Conservation (phyloP, 192 early-diverging fungal species). For the Umbelopsis vinacea region DNA sequence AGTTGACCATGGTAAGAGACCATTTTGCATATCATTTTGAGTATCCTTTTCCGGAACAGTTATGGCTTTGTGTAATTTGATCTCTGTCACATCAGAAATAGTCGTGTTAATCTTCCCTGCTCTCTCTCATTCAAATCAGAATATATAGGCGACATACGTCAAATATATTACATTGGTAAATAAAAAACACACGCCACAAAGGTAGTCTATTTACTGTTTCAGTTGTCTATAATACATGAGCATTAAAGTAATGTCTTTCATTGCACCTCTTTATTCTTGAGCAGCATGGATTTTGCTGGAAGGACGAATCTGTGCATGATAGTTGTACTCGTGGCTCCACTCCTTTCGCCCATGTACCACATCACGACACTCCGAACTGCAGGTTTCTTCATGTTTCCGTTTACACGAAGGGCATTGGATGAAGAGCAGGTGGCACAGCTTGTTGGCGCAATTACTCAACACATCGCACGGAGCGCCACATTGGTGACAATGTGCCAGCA, state of each 20-base stretch:
- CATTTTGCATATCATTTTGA: too few relatives aligned
- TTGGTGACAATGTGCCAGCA: slow-evolving; percentile 68
- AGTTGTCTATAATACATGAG: too few relatives aligned
- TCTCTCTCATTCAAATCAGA: too few relatives aligned
- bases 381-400: slow-evolving; percentile 44
- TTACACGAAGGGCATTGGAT: slow-evolving; percentile 68
- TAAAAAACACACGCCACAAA: too few relatives aligned
- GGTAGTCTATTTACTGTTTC: too few relatives aligned
- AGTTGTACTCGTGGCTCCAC: slow-evolving; percentile 31
- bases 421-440: slow-evolving; percentile 69
- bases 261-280: background rate
- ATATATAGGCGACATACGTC: too few relatives aligned
- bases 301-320: slow-evolving; percentile 40
- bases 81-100: too few relatives aligned
- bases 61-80: too few relatives aligned
- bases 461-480: slow-evolving; percentile 68
- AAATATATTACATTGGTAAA: too few relatives aligned
- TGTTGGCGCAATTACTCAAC: slow-evolving; percentile 72
- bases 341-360: slow-evolving; percentile 29
- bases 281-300: background rate
- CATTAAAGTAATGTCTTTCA: background rate
- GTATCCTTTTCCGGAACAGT: too few relatives aligned
- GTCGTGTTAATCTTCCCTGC: too few relatives aligned
- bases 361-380: slow-evolving; percentile 48
- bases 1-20: too few relatives aligned